phyloP scores from a whole-genome alignment of 192 early-diverging fungal species.

The Podila minutissima region DNA sequence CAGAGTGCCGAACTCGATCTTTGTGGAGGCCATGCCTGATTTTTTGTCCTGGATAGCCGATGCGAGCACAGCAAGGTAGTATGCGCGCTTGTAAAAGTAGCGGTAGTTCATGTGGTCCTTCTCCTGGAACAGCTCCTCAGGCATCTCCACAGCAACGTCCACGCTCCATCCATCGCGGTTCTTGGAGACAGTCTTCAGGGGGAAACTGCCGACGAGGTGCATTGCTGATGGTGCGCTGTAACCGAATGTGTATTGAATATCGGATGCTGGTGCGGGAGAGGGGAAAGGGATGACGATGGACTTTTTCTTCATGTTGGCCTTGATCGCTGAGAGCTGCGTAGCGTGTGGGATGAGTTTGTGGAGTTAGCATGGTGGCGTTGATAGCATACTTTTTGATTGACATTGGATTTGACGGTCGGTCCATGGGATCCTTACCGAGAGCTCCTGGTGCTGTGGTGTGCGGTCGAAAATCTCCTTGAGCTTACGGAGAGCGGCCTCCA shows the following conservation, averaged over 20 bases:
- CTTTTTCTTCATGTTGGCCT: slow-evolving; percentile 61
- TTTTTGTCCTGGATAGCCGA: slow-evolving; percentile 58
- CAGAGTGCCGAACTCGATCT: slow-evolving; percentile 59
- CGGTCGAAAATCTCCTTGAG: slow-evolving; percentile 76
- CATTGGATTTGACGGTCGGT: too few relatives aligned
- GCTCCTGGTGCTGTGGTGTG: slow-evolving; percentile 61
- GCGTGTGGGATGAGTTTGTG: not conserved
- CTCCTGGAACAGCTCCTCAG: slow-evolving; percentile 84
- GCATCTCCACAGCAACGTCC: slow-evolving; percentile 95
- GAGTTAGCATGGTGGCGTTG: not conserved
- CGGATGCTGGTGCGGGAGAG: slow-evolving; percentile 73
- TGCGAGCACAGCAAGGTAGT: slow-evolving; percentile 86
- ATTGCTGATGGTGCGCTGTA: slow-evolving; percentile 80
- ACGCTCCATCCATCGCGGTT: slow-evolving; percentile 74
- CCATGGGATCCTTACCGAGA: slow-evolving; percentile 44
- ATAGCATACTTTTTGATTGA: not conserved
- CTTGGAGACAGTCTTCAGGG: slow-evolving; percentile 79
- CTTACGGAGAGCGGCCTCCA: slow-evolving; percentile 73
- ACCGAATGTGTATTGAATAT: slow-evolving; percentile 81
- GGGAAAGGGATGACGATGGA: slow-evolving; percentile 80
- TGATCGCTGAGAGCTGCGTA: slow-evolving; percentile 54
- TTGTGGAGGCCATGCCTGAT: slow-evolving; percentile 58
- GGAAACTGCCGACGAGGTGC: slow-evolving; percentile 88
- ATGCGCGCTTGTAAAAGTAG: slow-evolving; percentile 96
- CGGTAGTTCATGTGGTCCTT: slow-evolving; percentile 94